Base-by-base conservation (phyloP, 495 filamentous ascomycete genomes). In the Penicillium crystallinum region DNA sequence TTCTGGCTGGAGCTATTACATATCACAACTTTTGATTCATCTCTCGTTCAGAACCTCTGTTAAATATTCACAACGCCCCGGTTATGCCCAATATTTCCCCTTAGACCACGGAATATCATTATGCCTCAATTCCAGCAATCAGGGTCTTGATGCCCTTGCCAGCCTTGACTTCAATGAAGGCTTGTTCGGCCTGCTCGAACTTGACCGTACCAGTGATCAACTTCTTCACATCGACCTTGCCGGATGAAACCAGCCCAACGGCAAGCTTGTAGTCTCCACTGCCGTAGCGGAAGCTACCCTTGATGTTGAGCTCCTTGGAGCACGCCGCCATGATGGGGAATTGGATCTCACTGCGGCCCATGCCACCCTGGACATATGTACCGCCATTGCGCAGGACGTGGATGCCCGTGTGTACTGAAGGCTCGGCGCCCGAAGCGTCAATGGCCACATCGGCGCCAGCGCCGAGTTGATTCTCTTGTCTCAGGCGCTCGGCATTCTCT, bases 341-440 rank as follows among this genome's bases (percentile, higher is more conserved):
- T 2, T 56, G 62, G 38, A 81, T 76, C 59, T 81, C 77, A 54
- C 73, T 75, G 41, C 74, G 74, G 0, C 79, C 81, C 76, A 84
- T 78, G 14, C 81, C 82, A 37, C 76, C 79, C 59, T 86, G 81
- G 3, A 85, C 80, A 53, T 78, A 83, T 6, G 73, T 81, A 11
- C 81, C 80, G 8, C 80, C 79, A 46, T 66, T 70, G 31, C 72
- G 74, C 9, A 78, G 62, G 25, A 75, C 73, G 48, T 80, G 70
- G 23, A 81, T 74, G 6, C 77, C 80, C 0, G 75, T 75, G 55
- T 79, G 71, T 15, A 83, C 75, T 8, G 73, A 78, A 11, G 73
- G 56, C 51, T 79, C 79, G 1, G 73, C 79, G 0, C 80, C 81
- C 0, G 78, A 81, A 22, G 79, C 80, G 51, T 83, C 81, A 41